These are phyloP conservation scores for Hippophae tibetana DNA, from an alignment of 306 rosid species.

Conservation along the genomic window DNA sequence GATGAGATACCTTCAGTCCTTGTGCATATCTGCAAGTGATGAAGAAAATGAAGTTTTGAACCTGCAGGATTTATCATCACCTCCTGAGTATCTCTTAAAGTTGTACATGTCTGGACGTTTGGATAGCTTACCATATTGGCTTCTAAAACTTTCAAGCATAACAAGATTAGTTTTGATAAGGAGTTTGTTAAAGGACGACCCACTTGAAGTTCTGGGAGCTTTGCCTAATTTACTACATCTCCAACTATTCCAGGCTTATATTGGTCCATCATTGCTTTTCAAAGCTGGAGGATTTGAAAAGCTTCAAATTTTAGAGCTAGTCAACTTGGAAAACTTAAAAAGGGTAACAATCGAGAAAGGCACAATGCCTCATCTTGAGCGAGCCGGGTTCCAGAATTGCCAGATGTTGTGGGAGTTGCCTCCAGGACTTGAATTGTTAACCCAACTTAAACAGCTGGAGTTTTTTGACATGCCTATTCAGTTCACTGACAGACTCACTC, in stretches of 20 bases:
- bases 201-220: constrained; percentile 8
- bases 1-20: constrained; percentile 4
- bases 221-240: constrained; percentile 14
- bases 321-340: not conserved
- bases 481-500: not conserved
- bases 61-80: constrained; percentile 13
- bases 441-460: not conserved
- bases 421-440: not conserved
- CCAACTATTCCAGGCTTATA: not conserved
- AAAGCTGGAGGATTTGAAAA: constrained; percentile 2
- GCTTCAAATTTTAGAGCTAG: constrained; percentile 1
- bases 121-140: constrained; percentile 19
- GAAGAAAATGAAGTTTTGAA: constrained; percentile 12
- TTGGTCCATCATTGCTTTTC: not conserved
- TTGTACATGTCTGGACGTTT: constrained; percentile 17
- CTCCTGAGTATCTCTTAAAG: constrained; percentile 15
- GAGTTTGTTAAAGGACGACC: constrained; percentile 17
- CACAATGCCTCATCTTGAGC: not conserved
- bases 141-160: constrained; percentile 12
- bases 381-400: not conserved
- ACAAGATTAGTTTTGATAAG: constrained; percentile 11
- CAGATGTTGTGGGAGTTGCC: not conserved
- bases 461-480: constrained; percentile 7
- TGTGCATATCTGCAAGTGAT: constrained; percentile 1
- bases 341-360: not conserved